Evolutionary conservation across 148 eudicot species (phyloP), one percentile per base, ranked within the genome.

Genomic region (Heliamphora exappendiculata): DNA sequence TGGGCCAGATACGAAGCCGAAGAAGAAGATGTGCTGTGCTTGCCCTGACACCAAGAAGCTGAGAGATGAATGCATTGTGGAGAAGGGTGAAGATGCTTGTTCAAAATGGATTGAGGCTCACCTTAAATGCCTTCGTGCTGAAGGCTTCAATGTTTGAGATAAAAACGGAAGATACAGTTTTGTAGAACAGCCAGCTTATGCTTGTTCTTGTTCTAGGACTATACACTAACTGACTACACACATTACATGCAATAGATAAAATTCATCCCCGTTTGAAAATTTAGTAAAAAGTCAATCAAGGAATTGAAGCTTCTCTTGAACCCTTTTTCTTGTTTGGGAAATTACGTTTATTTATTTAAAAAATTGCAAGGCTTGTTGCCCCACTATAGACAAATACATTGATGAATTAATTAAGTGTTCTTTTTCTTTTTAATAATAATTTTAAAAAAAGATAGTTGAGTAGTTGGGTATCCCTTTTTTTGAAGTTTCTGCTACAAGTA

Each of bases 21-120:
- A 91, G 82, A 93, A 91, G 96, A 91, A 88, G 83, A 93, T 93
- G 24, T 93, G 98, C 14, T 93, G 97, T 85, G 94, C 98, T 24
- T 93, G 94, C 77, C 98, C 97, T 0, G 97, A 91, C 5, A 93
- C 97, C 49, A 93, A 90, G 86, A 93, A 78, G 85, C 76, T 91
- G 45, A 89, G 98, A 76, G 98, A 93, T 70, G 97, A 93, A 82
- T 91, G 98, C 72, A 73, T 93, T 65, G 93, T 93, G 62, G 86
- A 86, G 81, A 83, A 93, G 60, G 98, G 98, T 31, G 98, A 89
- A 87, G 80, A 78, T 51, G 88, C 93, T 4, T 93, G 98, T 67
- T 64, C 83, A 31, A 93, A 93, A 76, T 91, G 90, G 97, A 93
- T 91, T 28, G 91, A 93, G 62, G 98, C 97, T 76, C 98, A 93